These are phyloP conservation scores for Mortierella sp. DNA, from an alignment of 371 early-diverging fungal genomes.

Conservation along the genomic window DNA sequence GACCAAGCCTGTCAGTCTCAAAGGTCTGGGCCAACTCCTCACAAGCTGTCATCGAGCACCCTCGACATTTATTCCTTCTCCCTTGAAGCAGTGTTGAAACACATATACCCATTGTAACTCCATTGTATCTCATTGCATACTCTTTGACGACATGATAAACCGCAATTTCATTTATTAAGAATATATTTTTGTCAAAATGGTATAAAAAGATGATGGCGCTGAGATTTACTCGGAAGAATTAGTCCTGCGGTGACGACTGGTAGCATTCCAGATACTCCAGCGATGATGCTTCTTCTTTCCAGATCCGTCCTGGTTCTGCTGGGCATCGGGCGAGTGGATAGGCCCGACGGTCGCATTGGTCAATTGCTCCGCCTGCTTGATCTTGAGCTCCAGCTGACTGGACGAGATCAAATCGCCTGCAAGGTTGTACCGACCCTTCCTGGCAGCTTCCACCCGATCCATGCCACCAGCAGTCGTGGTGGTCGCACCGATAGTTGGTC, in stretches of 20 bases:
- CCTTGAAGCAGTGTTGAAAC: too few relatives aligned
- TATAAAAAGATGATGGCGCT: too few relatives aligned
- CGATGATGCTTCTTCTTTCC: slow-evolving; percentile 41
- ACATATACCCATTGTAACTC: not conserved
- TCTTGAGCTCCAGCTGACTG: slow-evolving; percentile 41
- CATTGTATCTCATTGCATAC: too few relatives aligned
- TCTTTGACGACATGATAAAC: not conserved
- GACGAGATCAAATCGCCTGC: slow-evolving; percentile 51
- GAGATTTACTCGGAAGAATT: slow-evolving; percentile 19
- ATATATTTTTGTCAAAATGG: not conserved
- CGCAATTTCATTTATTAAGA: not conserved
- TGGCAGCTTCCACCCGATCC: not conserved
- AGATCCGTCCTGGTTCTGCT: not conserved
- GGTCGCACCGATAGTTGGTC: not conserved
- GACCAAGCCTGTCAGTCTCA: slow-evolving; percentile 60
- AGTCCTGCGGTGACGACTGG: slow-evolving; percentile 15
- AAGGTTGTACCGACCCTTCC: slow-evolving; percentile 22
- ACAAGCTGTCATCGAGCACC: not conserved
- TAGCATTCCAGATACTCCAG: slow-evolving; percentile 41
- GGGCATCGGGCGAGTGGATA: not conserved
- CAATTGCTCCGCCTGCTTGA: slow-evolving; percentile 41
- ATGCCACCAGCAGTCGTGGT: not conserved
- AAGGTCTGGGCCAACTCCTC: slow-evolving; percentile 2
- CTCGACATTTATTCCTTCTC: not conserved
- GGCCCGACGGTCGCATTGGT: slow-evolving; percentile 27